Conservation (phyloP, 2,329 filamentous ascomycete species). For the Pseudocercospora ulei region DNA sequence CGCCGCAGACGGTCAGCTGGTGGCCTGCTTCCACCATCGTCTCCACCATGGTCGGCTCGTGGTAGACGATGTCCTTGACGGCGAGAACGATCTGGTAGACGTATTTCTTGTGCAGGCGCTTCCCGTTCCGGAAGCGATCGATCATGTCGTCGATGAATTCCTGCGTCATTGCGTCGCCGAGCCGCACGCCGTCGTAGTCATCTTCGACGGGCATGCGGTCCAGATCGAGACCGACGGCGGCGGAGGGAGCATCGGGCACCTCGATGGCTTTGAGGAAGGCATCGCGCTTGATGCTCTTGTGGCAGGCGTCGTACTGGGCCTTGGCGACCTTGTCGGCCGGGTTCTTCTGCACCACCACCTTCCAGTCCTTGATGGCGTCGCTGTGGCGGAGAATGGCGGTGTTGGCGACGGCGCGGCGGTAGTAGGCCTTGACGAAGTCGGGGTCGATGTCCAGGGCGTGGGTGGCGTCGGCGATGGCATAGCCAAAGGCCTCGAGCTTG, state of each 20-base stretch:
- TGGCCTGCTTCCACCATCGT: conserved; percentile 67
- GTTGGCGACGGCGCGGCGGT: conserved; percentile 81
- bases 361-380: conserved; percentile 87
- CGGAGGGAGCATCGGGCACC: conserved; percentile 81
- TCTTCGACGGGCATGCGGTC: conserved; percentile 74
- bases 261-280: conserved; percentile 95
- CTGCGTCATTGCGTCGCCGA: conserved; percentile 79
- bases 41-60: conserved; percentile 96
- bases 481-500: conserved; percentile 90
- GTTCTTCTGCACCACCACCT: conserved; percentile 75
- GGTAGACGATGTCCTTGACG: conserved; percentile 78
- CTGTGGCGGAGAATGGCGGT: conserved; percentile 81
- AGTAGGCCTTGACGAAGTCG: conserved; percentile 88
- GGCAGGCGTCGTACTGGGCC: conserved; percentile 81
- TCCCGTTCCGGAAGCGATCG: conserved; percentile 86
- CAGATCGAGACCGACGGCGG: conserved; percentile 79
- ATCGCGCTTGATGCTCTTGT: conserved; percentile 83
- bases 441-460: conserved; percentile 86
- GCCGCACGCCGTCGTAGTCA: conserved; percentile 70
- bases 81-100: conserved; percentile 92
- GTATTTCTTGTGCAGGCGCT: conserved; percentile 92
- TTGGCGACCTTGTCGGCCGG: conserved; percentile 84
- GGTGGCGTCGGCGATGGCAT: conserved; percentile 80
- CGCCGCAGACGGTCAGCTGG: conserved; percentile 85
- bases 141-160: conserved; percentile 98